A percentile compares a stretch with the other conserved stretches of the same genome.
Conservation (phyloP, 108 stramenopile species). For the Cyclotella atomus region DNA sequence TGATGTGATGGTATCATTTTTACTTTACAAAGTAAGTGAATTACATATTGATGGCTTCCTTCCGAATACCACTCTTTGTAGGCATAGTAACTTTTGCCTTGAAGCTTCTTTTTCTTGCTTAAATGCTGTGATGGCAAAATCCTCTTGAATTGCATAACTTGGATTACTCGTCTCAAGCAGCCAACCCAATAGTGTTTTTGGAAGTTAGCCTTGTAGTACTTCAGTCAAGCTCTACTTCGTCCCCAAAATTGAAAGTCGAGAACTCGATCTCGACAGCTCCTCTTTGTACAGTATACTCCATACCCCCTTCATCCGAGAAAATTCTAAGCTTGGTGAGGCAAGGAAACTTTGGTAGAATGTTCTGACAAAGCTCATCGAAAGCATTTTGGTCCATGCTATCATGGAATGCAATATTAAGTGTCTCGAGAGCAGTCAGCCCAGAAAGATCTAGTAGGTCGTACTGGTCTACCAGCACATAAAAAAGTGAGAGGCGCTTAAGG, state of each 20-base stretch:
- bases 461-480: constrained; percentile 35
- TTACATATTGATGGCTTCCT: too few species aligned
- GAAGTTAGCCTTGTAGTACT: neutral
- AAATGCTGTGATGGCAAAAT: too few species aligned
- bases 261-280: constrained; percentile 37
- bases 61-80: too few species aligned
- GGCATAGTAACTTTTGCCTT: too few species aligned
- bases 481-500: constrained; percentile 39
- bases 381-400: constrained; percentile 21
- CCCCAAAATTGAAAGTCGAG: constrained; percentile 29
- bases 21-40: too few species aligned
- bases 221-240: constrained; percentile 35
- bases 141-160: too few species aligned
- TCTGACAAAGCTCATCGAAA: constrained; percentile 23
- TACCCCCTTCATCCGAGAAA: constrained; percentile 35
- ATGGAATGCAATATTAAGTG: constrained; percentile 40
- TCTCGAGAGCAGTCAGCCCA: constrained; percentile 36
- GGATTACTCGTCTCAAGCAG: too few species aligned
- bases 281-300: constrained; percentile 18
- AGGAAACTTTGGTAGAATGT: constrained; percentile 17
- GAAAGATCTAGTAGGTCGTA: constrained; percentile 20
- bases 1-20: too few species aligned
- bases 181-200: too few species aligned
- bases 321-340: constrained; percentile 27
- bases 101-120: too few species aligned